Percentiles rank a stretch among this genome's conserved stretches.
Conservation (phyloP, 441 rosid genomes). For the Mallotus japonicus region DNA sequence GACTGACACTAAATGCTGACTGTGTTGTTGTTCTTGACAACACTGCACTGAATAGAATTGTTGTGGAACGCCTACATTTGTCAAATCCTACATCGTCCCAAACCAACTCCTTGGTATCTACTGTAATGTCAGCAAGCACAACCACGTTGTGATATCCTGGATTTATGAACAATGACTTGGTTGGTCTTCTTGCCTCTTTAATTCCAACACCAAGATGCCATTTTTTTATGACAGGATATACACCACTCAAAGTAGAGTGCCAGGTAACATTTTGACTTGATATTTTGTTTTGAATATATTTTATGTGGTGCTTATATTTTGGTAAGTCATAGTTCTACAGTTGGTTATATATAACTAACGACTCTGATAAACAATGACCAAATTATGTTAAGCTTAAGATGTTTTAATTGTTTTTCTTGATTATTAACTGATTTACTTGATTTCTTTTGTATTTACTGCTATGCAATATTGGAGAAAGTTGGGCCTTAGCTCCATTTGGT, state of each 20-base stretch:
- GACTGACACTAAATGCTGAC: slow-evolving; percentile 93
- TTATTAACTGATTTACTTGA: neutral
- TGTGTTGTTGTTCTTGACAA: slow-evolving; percentile 99
- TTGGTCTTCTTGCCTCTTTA: slow-evolving; percentile 95
- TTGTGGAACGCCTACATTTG: slow-evolving; percentile 93
- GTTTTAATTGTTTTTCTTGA: neutral
- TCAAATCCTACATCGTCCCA: slow-evolving; percentile 86
- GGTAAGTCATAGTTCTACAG: neutral
- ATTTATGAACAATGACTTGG: slow-evolving; percentile 98
- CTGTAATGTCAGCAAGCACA: slow-evolving; percentile 99
- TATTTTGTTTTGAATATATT: slow-evolving; percentile 5
- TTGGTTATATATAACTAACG: slow-evolving; percentile 9
- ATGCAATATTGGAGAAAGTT: neutral
- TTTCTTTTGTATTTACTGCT: neutral
- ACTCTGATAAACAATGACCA: neutral
- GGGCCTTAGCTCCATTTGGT: no score
- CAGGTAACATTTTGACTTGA: slow-evolving; percentile 49
- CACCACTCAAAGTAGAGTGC: slow-evolving; percentile 95
- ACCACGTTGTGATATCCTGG: slow-evolving; percentile 97
- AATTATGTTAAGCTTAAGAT: neutral
- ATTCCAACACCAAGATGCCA: slow-evolving; percentile 99
- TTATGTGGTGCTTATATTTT: neutral
- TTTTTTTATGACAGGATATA: slow-evolving; percentile 98
- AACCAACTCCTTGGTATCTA: slow-evolving; percentile 92
- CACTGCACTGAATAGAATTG: slow-evolving; percentile 91